Evolutionary conservation across 768 basidiomycete genomes (phyloP), one percentile per base, ranked within the genome.

Genomic region (Phylloporus arenicola): DNA sequence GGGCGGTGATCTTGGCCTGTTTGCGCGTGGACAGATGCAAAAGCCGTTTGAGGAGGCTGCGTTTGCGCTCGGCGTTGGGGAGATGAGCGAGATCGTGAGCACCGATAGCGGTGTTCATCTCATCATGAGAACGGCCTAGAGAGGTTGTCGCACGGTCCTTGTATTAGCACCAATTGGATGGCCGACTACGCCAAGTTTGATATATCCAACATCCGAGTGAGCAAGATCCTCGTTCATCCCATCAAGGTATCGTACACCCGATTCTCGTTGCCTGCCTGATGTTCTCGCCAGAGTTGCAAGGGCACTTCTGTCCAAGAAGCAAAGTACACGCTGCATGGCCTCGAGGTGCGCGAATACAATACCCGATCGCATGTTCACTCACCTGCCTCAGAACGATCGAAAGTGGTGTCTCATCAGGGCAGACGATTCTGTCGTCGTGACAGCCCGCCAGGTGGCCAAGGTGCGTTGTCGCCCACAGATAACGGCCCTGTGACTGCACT

Each of bases 61-160:
- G 11, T 94, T 78, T 67, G 79, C 70, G 3, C 74, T 93, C 55
- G 63, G 82, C 43, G 78, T 86, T 19, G 88, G 84, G 8, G 69
- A 88, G 70, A 84, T 93, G 64, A 91, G 88, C 67, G 85, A 82
- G 25, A 72, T 92, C 41, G 80, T 97, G 63, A 81, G 80, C 60
- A 88, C 95, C 41, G 94, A 98, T 57, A 94, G 92, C 58, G 96
- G 96, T 17, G 92, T 97, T 19, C 96, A 99, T 68, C 62, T 98
- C 57, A 88, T 99, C 62, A 72, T 95, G 70, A 80, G 96, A 62
- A 93, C 90, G 46, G 90, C 73, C 16, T 91, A 63, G 48, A 34
- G 13, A n/a, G 14, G 33, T 6, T 34, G 33, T 38, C 37, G 39
- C 20, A 34, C 33, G 33, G 33, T 40, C 40, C 22, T 20, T 20